Conservation (phyloP, 352 stramenopile species). For the Discostella stelligera region DNA sequence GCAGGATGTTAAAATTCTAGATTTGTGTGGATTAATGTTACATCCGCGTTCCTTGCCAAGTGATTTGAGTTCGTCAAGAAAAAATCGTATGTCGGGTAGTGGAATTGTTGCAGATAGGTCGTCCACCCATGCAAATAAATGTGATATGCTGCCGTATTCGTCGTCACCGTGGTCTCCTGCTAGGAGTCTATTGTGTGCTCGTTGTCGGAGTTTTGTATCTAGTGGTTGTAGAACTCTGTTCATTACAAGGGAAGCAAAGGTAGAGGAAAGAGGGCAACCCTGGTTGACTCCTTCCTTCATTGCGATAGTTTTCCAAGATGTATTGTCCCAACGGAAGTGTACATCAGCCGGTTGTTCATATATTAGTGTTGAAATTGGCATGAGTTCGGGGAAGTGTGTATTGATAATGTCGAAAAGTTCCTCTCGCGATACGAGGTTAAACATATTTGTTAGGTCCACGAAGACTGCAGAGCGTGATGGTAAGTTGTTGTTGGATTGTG, state of each 20-base stretch:
- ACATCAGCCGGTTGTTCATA: slow-evolving; percentile 19
- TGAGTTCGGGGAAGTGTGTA: neutral
- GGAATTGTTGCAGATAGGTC: neutral
- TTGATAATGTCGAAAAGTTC: neutral
- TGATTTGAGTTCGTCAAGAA: slow-evolving; percentile 6
- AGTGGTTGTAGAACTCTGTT: slow-evolving; percentile 1
- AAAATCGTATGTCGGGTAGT: slow-evolving; percentile 16
- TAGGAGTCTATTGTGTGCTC: neutral
- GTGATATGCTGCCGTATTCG: slow-evolving; percentile 10
- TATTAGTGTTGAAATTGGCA: slow-evolving; percentile 9
- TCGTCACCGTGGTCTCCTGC: slow-evolving; percentile 19
- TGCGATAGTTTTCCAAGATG: slow-evolving; percentile 11
- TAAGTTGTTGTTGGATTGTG: neutral
- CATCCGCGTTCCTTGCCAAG: slow-evolving; percentile 1
- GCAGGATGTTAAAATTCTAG: slow-evolving; percentile 12
- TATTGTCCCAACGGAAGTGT: slow-evolving; percentile 5
- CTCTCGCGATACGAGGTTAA: too few relatives aligned
- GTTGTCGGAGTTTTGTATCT: neutral
- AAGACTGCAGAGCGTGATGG: neutral
- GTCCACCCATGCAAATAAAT: slow-evolving; percentile 11
- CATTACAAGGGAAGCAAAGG: slow-evolving; percentile 24
- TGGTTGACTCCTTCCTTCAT: slow-evolving; percentile 39
- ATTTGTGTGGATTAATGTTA: slow-evolving; percentile 13
- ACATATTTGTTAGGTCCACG: neutral
- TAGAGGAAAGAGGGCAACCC: slow-evolving; percentile 36